These are phyloP conservation scores for Cytauxzoon felis DNA, from an alignment of 169 alveolate species.

Conservation along the genomic window DNA sequence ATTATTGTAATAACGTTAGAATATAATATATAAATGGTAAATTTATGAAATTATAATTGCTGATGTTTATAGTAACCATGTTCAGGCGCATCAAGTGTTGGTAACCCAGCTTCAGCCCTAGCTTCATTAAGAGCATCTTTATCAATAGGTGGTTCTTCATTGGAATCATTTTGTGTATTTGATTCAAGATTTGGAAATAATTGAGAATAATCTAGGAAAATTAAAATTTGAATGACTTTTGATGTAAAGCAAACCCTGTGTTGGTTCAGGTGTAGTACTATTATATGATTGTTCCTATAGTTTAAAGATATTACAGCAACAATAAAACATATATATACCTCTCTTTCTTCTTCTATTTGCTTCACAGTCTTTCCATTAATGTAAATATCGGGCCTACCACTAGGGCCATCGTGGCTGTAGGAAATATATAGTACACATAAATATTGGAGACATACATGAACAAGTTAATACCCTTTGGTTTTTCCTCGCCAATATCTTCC, in stretches of 20 bases:
- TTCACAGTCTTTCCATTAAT: slow-evolving; percentile 70
- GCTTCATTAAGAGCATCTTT: slow-evolving; percentile 57
- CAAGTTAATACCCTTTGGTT: slow-evolving; percentile 48
- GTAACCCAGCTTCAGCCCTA: slow-evolving; percentile 47
- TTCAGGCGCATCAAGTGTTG: slow-evolving; percentile 24
- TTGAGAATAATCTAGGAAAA: slow-evolving; percentile 14
- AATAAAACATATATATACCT: not conserved
- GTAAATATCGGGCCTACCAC: slow-evolving; percentile 68
- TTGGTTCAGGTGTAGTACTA: slow-evolving; percentile 1
- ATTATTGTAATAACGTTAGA: no score
- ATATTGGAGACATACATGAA: slow-evolving; percentile 39
- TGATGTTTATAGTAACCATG: slow-evolving; percentile 49
- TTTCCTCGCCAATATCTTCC: slow-evolving; percentile 42
- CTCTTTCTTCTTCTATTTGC: slow-evolving; percentile 63
- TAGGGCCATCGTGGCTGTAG: slow-evolving; percentile 65
- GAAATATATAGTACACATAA: not conserved
- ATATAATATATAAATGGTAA: not conserved
- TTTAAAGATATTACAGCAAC: not conserved
- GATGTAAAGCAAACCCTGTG: slow-evolving; percentile 12
- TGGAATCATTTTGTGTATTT: not conserved
- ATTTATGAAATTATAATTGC: not conserved
- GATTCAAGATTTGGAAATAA: slow-evolving; percentile 39
- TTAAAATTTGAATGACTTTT: not conserved
- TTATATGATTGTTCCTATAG: slow-evolving; percentile 45
- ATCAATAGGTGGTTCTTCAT: slow-evolving; percentile 24